Evolutionary conservation across 2,329 filamentous ascomycete genomes (phyloP), one percentile per base, ranked within the genome.

Genomic region (Triangularia verruculosa): DNA sequence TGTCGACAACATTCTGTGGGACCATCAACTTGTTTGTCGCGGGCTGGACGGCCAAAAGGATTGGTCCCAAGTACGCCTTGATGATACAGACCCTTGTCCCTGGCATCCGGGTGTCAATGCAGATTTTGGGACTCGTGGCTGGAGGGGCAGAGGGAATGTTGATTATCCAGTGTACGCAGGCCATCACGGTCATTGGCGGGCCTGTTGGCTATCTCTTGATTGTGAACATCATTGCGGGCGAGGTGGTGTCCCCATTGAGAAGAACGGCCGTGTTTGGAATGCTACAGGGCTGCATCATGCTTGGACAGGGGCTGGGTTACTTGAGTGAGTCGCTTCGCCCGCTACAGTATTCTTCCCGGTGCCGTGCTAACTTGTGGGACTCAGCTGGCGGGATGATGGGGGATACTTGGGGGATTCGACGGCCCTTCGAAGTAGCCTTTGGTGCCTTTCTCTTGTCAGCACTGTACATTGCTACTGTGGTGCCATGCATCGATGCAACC

Each of bases 181-280:
- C 88, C 15, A 87, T 91, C 61, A 90, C 87, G 0, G 78, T 91
- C 15, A 67, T 91, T 2, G 89, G 89, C 0, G 89, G 89, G 0
- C 89, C 89, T 0, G 83, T 84, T 0, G 89, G 89, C 0, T 91
- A 90, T 70, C 82, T 91, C 76, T 79, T 91, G 3, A 83, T 88
- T 1, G 78, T 90, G 22, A 91, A 91, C 68, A 87, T 88, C 12
- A 86, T 89, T 53, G 86, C 88, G 0, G 83, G 87, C 1, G 88
- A 91, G 71, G 77, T 89, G 2, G 84, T 89, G 0, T 78, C 83
- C 43, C 82, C 87, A 0, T 76, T 80, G 20, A 78, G 84, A 61
- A 79, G 89, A 2, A 92, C 89, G 0, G 85, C 81, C 0, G 83
- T 88, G 0, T 84, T 91, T 63, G 89, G 89, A 0, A 79, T 83